Evolutionary conservation across 73 alveolate genomes (phyloP), one percentile per base, ranked within the genome.

Genomic region (Symbiodinium pilosum): DNA sequence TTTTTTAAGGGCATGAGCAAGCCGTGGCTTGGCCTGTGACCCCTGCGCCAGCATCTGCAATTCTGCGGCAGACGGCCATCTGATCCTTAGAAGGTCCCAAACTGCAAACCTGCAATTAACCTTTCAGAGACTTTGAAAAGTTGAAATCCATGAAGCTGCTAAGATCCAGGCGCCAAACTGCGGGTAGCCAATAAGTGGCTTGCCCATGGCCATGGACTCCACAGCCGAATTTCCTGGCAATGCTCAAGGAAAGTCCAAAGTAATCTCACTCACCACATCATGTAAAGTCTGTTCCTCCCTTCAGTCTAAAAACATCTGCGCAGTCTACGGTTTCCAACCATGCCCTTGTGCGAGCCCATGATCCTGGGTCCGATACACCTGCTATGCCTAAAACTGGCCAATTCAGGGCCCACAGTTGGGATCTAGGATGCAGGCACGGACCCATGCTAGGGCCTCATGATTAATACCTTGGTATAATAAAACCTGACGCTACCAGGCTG

Each of bases 31-130:
- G 32, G 86, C 95, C 96, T 64, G 96, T 0, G 54, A 91, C 69
- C 38, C 96, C 96, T 41, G 96, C 96, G 34, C 96, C 96, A 2
- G 87, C 96, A 69, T 91, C 96, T 6, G 87, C 96, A n/a, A 91
- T 71, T 6, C 96, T 56, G 24, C 77, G 96, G 75, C 96, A 91
- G 28, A 91, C 96, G 20, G 96, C 96, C 40, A 85, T 84, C 96
- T 91, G 96, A 32, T 91, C 96, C 96, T 88, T 12, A 36, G n/a
- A n/a, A n/a, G 84, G 41, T 64, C 81, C 86, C 83, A 64, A 16
- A 30, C 21, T 30, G 83, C 6, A 12, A 30, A 20, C 83, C 38
- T 64, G n/a, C 38, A 5, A 20, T 7, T 26, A 64, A 64, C n/a
- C n/a, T 8, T 12, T 8, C n/a, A 64, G 21, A 64, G 40, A 16